Evolutionary conservation across 208 protist species (phyloP).

Genomic region (Trypanosoma lewisi): DNA sequence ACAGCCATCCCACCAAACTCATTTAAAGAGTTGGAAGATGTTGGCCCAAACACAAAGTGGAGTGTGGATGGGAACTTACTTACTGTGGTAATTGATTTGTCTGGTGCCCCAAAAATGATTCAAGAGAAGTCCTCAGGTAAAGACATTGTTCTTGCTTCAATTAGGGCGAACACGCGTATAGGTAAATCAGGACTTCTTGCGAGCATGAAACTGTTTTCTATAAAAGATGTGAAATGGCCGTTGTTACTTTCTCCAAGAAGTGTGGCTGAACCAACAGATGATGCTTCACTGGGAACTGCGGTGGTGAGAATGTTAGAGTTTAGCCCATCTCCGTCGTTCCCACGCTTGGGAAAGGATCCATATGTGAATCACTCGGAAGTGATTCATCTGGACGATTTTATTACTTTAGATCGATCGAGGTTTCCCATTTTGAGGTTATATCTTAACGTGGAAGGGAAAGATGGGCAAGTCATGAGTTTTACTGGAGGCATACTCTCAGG

Average conservation of each 20-base stretch:
- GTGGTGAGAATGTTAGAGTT: constrained; percentile 13
- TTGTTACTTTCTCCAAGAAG: constrained; percentile 1
- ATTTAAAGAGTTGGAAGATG: neutral
- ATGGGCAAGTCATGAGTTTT: constrained; percentile 2
- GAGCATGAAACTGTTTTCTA: constrained; percentile 3
- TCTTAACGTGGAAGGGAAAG: constrained; percentile 16
- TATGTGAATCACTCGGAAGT: neutral
- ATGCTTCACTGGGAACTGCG: neutral
- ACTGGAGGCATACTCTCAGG: constrained; percentile 13
- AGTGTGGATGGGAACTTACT: constrained; percentile 5
- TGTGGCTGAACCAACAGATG: neutral
- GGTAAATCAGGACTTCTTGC: constrained; percentile 7
- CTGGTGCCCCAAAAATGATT: constrained; percentile 9
- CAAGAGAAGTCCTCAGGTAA: neutral
- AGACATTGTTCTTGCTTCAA: neutral
- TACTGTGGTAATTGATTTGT: constrained; percentile 20
- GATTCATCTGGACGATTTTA: constrained; percentile 12
- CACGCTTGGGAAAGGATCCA: neutral
- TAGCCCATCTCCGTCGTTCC: neutral
- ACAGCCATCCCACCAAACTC: neutral
- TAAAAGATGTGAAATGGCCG: constrained; percentile 14
- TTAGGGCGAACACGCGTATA: constrained; percentile 8
- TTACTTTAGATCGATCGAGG: constrained; percentile 9
- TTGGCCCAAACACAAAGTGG: constrained; percentile 8
- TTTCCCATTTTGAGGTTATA: constrained; percentile 12